Evolutionary conservation across 371 early-diverging fungal genomes (phyloP).

Genomic region (Cokeromyces recurvatus): DNA sequence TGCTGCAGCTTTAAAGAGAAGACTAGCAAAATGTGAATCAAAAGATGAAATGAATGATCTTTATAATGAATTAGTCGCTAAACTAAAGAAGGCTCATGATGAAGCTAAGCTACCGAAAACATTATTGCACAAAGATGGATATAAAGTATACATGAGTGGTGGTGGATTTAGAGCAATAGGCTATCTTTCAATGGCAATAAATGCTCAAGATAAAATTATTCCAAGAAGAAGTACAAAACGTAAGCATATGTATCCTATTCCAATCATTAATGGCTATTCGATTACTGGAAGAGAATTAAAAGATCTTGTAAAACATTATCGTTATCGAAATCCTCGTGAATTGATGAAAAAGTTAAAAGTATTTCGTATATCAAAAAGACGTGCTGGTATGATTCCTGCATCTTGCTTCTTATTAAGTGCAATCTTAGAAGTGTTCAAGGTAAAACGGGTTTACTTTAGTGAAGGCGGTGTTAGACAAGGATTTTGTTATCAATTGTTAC

Average conservation of each 20-base stretch:
- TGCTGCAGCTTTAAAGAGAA: constrained; percentile 49
- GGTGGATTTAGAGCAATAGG: constrained; percentile 61
- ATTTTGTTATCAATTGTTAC: constrained; percentile 45
- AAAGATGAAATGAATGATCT: constrained; percentile 28
- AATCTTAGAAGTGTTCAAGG: constrained; percentile 43
- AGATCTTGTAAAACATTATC: constrained; percentile 29
- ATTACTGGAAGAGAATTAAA: constrained; percentile 38
- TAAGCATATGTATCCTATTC: constrained; percentile 48
- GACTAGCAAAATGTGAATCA: constrained; percentile 26
- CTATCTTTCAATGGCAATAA: constrained; percentile 51
- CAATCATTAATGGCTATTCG: constrained; percentile 58
- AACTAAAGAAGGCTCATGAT: constrained; percentile 18
- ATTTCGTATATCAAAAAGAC: constrained; percentile 56
- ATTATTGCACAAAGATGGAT: constrained; percentile 35
- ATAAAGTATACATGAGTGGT: constrained; percentile 54
- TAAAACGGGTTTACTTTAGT: constrained; percentile 48
- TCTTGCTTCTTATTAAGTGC: constrained; percentile 54
- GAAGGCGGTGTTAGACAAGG: constrained; percentile 66
- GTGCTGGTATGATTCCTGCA: constrained; percentile 59
- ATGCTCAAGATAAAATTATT: constrained; percentile 6
- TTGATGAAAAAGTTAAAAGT: constrained; percentile 32
- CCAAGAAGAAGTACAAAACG: constrained; percentile 10
- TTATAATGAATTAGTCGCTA: constrained; percentile 35
- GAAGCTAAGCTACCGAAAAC: constrained; percentile 32
- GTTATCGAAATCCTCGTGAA: constrained; percentile 23